Evolutionary conservation across 352 stramenopile genomes (phyloP), one percentile per base, ranked within the genome.

Genomic region (Pythium oligandrum): DNA sequence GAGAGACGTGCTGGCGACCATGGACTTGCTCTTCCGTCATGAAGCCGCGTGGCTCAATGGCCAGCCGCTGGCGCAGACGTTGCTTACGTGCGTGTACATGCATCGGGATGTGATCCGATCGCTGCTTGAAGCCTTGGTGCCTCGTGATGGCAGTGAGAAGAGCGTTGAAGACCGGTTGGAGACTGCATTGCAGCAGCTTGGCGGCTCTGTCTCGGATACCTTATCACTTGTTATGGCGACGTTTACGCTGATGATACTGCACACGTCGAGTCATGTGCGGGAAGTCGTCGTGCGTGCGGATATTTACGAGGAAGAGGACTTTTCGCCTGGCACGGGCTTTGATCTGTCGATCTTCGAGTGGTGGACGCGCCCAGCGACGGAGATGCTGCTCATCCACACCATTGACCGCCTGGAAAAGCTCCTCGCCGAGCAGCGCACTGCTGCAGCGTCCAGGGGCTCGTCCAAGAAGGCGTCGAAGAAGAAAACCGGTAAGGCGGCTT

Each of bases 251-350:
- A 70, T 83, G 31, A 68, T 82, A 17, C 58, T 97, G 40, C 82
- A 95, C 51, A 83, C 93, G 34, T 68, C 74, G 6, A 78, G 90
- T 40, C 51, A 93, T 40, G 70, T 96, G 34, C 84, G 90, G 36
- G 80, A 84, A 48, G 78, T 89, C 7, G 80, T 96, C 39, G 59
- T 97, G 3, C 88, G 92, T 40, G 94, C 88, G 12, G 92, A 98
- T 69, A 97, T 98, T 63, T 98, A 97, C 65, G 92, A 98, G 59
- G 94, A 98, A 65, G 94, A 98, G 64, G 92, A 98, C 70, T 98
- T 98, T 61, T 87, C 80, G 10, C 75, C 75, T 0, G 85, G 73
- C 47, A 88, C 57, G 12, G 72, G 71, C 0, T 84, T 93, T 46
- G 78, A 90, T 51, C 68, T 86, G 31, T 70, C 70, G 4, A 51